A percentile compares a stretch with the other conserved stretches of the same genome.
Conservation (phyloP, 169 alveolate species). For the Eimeria praecox region DNA sequence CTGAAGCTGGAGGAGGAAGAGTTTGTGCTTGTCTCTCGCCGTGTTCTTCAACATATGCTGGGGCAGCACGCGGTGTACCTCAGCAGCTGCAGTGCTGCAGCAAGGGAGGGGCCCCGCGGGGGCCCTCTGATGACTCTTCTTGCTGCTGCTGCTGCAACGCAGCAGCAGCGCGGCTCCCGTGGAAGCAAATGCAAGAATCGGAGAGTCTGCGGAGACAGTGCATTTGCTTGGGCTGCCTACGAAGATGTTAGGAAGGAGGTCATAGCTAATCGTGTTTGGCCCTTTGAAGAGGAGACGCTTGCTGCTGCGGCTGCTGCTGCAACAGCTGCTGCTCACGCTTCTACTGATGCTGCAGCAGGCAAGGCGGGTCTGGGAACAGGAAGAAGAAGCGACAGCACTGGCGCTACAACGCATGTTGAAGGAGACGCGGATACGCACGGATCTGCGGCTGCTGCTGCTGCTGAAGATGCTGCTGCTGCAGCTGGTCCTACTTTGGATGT, state of each 20-base stretch:
- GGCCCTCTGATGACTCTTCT: constrained; percentile 61
- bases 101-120: constrained; percentile 59
- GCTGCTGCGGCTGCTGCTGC: constrained; percentile 24
- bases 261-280: constrained; percentile 24
- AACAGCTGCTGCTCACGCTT: constrained; percentile 5
- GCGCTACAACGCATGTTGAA: neutral
- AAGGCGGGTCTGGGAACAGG: neutral
- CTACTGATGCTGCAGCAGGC: neutral
- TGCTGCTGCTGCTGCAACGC: constrained; percentile 71
- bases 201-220: constrained; percentile 48
- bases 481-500: constrained; percentile 33
- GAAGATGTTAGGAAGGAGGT: constrained; percentile 66
- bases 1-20: constrained; percentile 11
- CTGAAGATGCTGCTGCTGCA: constrained; percentile 7
- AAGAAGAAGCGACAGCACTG: neutral
- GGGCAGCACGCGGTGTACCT: constrained; percentile 69
- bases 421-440: neutral
- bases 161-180: constrained; percentile 68
- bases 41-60: constrained; percentile 63
- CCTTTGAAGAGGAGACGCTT: constrained; percentile 29
- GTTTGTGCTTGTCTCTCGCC: constrained; percentile 46
- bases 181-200: constrained; percentile 22
- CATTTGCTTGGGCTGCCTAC: constrained; percentile 62
- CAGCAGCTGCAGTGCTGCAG: constrained; percentile 72
- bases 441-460: neutral